Percentiles rank a stretch among this genome's conserved stretches.
phyloP scores from a whole-genome alignment of 768 basidiomycete genomes.

The Mycena floridula region DNA sequence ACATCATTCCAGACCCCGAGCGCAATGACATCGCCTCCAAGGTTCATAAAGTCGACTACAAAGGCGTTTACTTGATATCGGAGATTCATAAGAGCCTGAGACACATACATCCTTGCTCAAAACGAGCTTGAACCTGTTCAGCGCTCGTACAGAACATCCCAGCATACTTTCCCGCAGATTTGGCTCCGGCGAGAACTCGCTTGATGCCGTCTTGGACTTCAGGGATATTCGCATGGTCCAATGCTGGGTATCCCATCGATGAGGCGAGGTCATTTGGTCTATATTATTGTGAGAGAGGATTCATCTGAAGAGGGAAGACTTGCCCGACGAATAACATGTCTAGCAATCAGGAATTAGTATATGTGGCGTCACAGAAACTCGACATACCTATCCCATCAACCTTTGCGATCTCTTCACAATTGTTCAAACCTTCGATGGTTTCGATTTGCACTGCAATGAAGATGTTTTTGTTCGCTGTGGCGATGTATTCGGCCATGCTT shows the following conservation, averaged over 20 bases:
- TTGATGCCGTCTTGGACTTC: conserved; percentile 13
- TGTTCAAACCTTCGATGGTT: conserved; percentile 33
- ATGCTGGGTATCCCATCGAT: conserved; percentile 11
- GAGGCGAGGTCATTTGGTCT: conserved; percentile 13
- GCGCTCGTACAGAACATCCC: conserved; percentile 13
- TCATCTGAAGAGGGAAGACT: not conserved
- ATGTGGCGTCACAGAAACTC: not conserved
- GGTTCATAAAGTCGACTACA: conserved; percentile 14
- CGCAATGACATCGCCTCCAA: conserved; percentile 12
- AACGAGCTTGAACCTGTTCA: conserved; percentile 10
- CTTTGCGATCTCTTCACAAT: conserved; percentile 35
- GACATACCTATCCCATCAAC: conserved; percentile 37
- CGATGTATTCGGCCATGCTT: conserved; percentile 29
- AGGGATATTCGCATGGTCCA: conserved; percentile 10
- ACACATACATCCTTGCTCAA: conserved; percentile 13
- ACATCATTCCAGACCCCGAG: conserved; percentile 10
- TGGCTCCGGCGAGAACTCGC: conserved; percentile 10
- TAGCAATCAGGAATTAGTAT: not conserved
- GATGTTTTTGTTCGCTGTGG: conserved; percentile 35
- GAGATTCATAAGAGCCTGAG: not conserved
- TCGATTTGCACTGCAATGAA: conserved; percentile 42
- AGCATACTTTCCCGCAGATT: conserved; percentile 14
- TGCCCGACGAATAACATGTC: conserved; percentile 13
- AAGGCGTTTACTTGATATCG: not conserved
- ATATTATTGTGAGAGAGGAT: not conserved